A percentile compares a stretch with the other conserved stretches of the same genome.
phyloP scores from a whole-genome alignment of 768 basidiomycete genomes.

The Pulveroboletus sp. region DNA sequence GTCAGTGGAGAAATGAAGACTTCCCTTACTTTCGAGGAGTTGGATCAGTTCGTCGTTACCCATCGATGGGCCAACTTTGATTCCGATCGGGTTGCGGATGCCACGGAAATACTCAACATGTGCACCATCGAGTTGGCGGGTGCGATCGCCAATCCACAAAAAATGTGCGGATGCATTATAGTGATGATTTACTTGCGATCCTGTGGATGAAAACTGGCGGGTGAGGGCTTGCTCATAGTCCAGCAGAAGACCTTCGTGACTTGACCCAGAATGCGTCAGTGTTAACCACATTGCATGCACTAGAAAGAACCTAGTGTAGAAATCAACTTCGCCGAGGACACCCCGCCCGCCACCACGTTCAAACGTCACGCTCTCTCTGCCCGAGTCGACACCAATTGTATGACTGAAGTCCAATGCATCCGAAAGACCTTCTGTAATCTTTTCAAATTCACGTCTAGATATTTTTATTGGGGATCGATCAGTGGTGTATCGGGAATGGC shows the following conservation, averaged over 20 bases:
- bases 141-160: slow-evolving; percentile 96
- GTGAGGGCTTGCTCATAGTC: slow-evolving; percentile 92
- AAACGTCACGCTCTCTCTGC: slow-evolving; percentile 45
- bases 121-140: slow-evolving; percentile 85
- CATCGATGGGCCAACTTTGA: slow-evolving; percentile 95
- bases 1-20: not conserved
- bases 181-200: slow-evolving; percentile 38
- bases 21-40: slow-evolving; percentile 66
- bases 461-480: slow-evolving; percentile 10
- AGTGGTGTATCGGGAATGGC: slow-evolving; percentile 2
- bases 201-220: slow-evolving; percentile 40
- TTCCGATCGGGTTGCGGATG: slow-evolving; percentile 88
- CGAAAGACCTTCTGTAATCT: slow-evolving; percentile 75
- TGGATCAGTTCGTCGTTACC: slow-evolving; percentile 66
- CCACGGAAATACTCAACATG: slow-evolving; percentile 96
- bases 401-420: slow-evolving; percentile 92
- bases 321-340: slow-evolving; percentile 82
- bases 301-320: slow-evolving; percentile 75
- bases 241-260: slow-evolving; percentile 91
- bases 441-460: slow-evolving; percentile 73
- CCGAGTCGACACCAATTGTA: slow-evolving; percentile 75
- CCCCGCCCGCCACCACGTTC: slow-evolving; percentile 69
- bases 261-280: slow-evolving; percentile 25
- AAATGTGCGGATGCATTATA: slow-evolving; percentile 96
- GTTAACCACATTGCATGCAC: not conserved